phyloP scores from a whole-genome alignment of 805 yeast species.

The Saturnispora dispora region DNA sequence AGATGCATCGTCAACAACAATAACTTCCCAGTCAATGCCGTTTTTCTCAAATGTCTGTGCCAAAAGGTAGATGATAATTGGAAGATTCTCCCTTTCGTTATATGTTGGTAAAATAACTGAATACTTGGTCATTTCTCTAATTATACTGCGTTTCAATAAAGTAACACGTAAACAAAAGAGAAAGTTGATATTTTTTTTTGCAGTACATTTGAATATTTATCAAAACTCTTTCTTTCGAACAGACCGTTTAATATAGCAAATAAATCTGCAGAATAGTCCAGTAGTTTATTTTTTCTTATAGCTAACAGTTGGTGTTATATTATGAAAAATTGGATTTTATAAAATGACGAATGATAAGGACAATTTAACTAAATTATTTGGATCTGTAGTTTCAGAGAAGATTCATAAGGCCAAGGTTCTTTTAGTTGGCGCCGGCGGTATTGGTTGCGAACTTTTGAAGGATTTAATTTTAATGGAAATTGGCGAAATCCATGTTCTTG shows the following conservation, averaged over 20 bases:
- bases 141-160: neutral
- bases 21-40: constrained; percentile 62
- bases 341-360: neutral
- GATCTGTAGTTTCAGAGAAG: constrained; percentile 28
- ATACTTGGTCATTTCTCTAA: constrained; percentile 34
- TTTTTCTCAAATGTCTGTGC: constrained; percentile 54
- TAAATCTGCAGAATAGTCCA: neutral
- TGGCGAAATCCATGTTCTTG: constrained; percentile 87
- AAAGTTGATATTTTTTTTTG: neutral
- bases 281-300: no score
- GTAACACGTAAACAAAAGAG: neutral
- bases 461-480: constrained; percentile 70
- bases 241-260: neutral
- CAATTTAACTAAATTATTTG: neutral
- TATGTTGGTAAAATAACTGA: constrained; percentile 72
- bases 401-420: constrained; percentile 44
- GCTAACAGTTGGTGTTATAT: neutral
- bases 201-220: neutral
- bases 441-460: constrained; percentile 86
- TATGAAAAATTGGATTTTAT: neutral
- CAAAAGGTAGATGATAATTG: constrained; percentile 59
- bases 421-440: constrained; percentile 94
- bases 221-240: neutral
- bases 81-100: constrained; percentile 61
- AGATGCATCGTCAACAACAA: constrained; percentile 70